These are phyloP conservation scores for Nidularia pulvinata DNA, from an alignment of 768 basidiomycete genomes.

Conservation along the genomic window DNA sequence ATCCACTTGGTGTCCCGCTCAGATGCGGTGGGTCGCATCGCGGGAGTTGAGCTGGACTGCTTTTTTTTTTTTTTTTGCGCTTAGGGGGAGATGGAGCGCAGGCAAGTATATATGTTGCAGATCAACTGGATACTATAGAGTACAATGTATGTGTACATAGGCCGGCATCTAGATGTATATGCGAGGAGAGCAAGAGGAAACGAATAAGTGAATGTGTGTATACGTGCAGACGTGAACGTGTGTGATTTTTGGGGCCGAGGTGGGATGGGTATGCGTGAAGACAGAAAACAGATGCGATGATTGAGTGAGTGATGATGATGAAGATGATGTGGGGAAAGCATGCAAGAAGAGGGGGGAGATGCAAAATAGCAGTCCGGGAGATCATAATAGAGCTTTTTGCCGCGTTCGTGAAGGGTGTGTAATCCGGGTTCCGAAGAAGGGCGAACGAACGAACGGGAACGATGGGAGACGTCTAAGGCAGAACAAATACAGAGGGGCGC, in stretches of 20 bases:
- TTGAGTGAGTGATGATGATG: constrained; percentile 2
- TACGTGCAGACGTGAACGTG: constrained; percentile 2
- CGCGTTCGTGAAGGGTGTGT: constrained; percentile 3
- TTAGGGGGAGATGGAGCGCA: too few species aligned
- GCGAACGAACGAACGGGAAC: constrained; percentile 1
- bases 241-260: constrained; percentile 1
- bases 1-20: constrained; percentile 4
- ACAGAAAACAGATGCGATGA: not conserved
- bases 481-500: constrained; percentile 1
- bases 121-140: not conserved
- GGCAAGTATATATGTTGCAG: too few species aligned
- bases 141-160: constrained; percentile 12
- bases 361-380: constrained; percentile 4
- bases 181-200: constrained; percentile 1
- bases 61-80: too few species aligned
- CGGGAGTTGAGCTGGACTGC: not conserved
- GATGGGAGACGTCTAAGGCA: not conserved
- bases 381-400: constrained; percentile 11
- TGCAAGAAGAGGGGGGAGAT: constrained; percentile 3
- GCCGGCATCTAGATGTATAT: constrained; percentile 18
- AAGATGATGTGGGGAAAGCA: not conserved
- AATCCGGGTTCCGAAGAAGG: constrained; percentile 4
- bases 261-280: not conserved
- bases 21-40: not conserved
- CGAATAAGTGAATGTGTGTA: constrained; percentile 2